Conservation (phyloP, 2,329 filamentous ascomycete species). For the Aspergillus bombycis region DNA sequence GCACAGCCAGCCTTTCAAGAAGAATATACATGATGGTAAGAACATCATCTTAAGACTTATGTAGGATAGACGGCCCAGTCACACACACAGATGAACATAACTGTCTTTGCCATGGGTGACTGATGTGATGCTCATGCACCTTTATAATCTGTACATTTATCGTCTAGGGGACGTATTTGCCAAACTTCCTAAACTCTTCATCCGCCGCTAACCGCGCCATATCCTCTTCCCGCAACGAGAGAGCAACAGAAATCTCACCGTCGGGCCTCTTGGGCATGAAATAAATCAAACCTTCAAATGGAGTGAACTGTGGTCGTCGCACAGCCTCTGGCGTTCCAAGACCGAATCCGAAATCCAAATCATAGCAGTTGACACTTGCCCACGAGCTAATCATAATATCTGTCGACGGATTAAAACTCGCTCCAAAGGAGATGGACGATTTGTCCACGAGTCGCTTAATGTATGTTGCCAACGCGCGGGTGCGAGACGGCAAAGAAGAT, state of each 20-base stretch:
- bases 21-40: too few species aligned
- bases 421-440: conserved; percentile 26
- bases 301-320: conserved; percentile 51
- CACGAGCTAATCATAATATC: conserved; percentile 61
- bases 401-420: conserved; percentile 37
- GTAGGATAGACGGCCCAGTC: background rate
- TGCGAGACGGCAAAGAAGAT: conserved; percentile 33
- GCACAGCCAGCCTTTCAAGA: too few species aligned
- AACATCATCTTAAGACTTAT: too few species aligned
- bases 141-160: background rate
- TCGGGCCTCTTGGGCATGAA: conserved; percentile 50
- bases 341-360: conserved; percentile 50
- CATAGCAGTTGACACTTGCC: conserved; percentile 51
- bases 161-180: background rate
- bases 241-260: conserved; percentile 48
- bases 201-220: conserved; percentile 50
- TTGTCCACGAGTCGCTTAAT: conserved; percentile 41
- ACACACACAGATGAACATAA: background rate
- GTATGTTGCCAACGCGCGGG: conserved; percentile 48
- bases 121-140: background rate
- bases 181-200: conserved; percentile 46
- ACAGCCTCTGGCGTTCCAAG: conserved; percentile 54
- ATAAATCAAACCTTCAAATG: conserved; percentile 54
- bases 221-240: conserved; percentile 55
- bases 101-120: background rate